Base-by-base conservation (phyloP, 345 rosid genomes). In the Garcia nutans region DNA sequence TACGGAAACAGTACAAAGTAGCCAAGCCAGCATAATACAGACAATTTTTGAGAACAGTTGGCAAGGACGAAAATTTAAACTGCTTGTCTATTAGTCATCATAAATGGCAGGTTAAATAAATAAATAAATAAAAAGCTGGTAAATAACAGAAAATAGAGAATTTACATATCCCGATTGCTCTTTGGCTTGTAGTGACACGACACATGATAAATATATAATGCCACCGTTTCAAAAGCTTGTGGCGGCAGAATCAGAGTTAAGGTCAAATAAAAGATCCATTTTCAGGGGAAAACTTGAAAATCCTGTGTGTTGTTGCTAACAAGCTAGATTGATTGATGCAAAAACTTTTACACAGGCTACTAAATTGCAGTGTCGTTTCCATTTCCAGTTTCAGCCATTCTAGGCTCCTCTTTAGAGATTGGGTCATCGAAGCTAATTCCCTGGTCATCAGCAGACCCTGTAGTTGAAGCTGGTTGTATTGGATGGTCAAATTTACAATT, bases 401-500 rank as follows among this genome's bases (percentile, higher is more conserved):
- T 66, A 54, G 75, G 49, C 42, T 77, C 87, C 75, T 83, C 82
- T 31, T 56, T 71, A 16, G 49, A 62, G 33, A 63, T 64, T 57
- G 88, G 56, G 73, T 78, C 68, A 55, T 75, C 80, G 9, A 76
- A 70, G 0, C 78, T 68, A 16, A 75, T 64, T 5, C 62, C 52
- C 65, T 82, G 77, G 75, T 86, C 81, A 16, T 74, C 66, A 41
- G 76, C 70, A 56, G 81, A 68, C 16, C 78, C 85, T 3, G 78
- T 6, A 13, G 86, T 50, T 11, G 77, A 15, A 77, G 84, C 77
- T 62, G 82, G 84, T 28, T 88, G 88, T 67, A 41, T 70, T 31
- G 79, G 85, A 79, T 91, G 97, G 84, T 89, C 84, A 77, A 85
- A 91, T 87, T 86, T 93, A 83, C 99, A 93, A 28, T 97, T 92